A percentile compares a stretch with the other conserved stretches of the same genome.
Evolutionary conservation across 2,329 filamentous ascomycete genomes (phyloP).

Genomic region (Stylonectria norvegica): DNA sequence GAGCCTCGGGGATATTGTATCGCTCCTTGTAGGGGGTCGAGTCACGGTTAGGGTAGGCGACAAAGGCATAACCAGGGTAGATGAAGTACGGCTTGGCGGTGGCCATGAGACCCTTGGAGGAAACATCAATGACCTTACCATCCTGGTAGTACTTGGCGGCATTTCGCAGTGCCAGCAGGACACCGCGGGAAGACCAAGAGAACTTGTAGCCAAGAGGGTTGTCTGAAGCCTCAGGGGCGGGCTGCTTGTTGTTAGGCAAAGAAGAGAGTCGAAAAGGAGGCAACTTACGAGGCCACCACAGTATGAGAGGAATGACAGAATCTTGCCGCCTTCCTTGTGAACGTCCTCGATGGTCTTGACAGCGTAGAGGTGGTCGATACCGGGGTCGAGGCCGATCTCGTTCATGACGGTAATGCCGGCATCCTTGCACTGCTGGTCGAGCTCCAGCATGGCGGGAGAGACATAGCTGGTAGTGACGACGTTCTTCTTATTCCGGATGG

Average conservation of each 20-base stretch:
- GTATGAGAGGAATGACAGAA: slow-evolving; percentile 76
- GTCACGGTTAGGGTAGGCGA: slow-evolving; percentile 92
- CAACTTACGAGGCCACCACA: slow-evolving; percentile 74
- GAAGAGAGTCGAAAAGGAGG: background rate
- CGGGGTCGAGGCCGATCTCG: slow-evolving; percentile 66
- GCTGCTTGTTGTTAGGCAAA: too few species aligned
- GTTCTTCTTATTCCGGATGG: slow-evolving; percentile 90
- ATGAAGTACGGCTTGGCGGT: slow-evolving; percentile 86
- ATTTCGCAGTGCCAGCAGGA: slow-evolving; percentile 83
- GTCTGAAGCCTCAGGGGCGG: slow-evolving; percentile 66
- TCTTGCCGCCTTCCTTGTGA: slow-evolving; percentile 83
- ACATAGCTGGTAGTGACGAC: slow-evolving; percentile 95
- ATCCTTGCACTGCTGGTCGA: slow-evolving; percentile 77
- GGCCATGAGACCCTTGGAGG: slow-evolving; percentile 72
- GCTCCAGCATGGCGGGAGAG: slow-evolving; percentile 85
- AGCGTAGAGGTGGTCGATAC: slow-evolving; percentile 56
- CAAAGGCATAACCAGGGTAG: slow-evolving; percentile 81
- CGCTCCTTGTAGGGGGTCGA: slow-evolving; percentile 82
- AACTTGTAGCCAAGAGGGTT: slow-evolving; percentile 77
- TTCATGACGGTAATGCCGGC: slow-evolving; percentile 98
- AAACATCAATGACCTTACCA: slow-evolving; percentile 68
- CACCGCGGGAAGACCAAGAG: slow-evolving; percentile 61
- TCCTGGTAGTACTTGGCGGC: slow-evolving; percentile 79
- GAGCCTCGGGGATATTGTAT: slow-evolving; percentile 88
- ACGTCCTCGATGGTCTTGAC: slow-evolving; percentile 85